A percentile compares a stretch with the other conserved stretches of the same genome.
Evolutionary conservation across 148 eudicot species (phyloP).

Genomic region (Limonium bicolor): DNA sequence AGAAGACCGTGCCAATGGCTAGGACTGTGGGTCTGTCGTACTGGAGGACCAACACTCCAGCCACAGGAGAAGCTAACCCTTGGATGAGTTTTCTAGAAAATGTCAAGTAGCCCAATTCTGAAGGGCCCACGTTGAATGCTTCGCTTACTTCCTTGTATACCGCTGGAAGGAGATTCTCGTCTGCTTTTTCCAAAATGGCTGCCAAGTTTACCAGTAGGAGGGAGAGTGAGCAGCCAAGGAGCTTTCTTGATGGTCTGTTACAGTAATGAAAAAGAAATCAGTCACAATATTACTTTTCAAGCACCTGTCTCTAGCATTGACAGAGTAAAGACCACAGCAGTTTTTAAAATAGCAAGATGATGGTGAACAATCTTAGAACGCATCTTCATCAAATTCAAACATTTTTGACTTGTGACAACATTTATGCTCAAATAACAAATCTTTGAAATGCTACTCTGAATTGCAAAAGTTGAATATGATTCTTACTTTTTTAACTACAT

Average conservation of each 20-base stretch:
- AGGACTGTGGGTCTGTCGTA: conserved; percentile 89
- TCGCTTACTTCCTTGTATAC: conserved; percentile 96
- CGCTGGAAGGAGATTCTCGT: conserved; percentile 86
- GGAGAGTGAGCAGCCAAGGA: conserved; percentile 70
- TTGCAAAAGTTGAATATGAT: no score
- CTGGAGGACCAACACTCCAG: conserved; percentile 68
- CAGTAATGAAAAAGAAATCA: no score
- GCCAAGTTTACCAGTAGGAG: conserved; percentile 83
- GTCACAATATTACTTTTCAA: no score
- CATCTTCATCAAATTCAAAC: no score
- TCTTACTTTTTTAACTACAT: no score
- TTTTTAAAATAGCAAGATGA: no score
- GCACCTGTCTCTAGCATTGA: no score
- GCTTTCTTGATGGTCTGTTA: conserved; percentile 21
- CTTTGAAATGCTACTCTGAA: no score
- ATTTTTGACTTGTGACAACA: no score
- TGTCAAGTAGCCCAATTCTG: conserved; percentile 88
- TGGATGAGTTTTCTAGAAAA: conserved; percentile 59
- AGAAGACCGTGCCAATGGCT: conserved; percentile 71
- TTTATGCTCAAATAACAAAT: no score
- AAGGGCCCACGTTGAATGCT: conserved; percentile 70
- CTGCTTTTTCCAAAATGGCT: conserved; percentile 88
- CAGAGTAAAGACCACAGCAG: no score
- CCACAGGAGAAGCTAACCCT: conserved; percentile 79
- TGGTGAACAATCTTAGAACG: no score